Percentiles rank a stretch among this genome's conserved stretches.
phyloP scores from a whole-genome alignment of 495 filamentous ascomycete species.

The Lindgomyces ingoldianus region DNA sequence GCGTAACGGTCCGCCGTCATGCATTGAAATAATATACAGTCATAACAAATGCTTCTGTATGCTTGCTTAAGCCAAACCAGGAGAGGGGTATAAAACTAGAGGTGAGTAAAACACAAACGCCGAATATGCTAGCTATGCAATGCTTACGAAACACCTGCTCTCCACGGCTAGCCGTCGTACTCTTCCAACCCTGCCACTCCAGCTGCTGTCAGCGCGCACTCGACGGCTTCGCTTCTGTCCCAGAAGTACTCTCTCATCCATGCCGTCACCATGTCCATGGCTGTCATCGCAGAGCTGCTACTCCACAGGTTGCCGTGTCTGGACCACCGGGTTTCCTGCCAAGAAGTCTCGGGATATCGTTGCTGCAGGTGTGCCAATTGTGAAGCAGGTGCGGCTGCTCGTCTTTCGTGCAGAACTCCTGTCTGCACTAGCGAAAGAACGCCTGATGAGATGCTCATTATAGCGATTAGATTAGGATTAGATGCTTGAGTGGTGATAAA shows the following conservation, averaged over 20 bases:
- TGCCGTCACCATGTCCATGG: constrained; percentile 23
- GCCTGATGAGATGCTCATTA: constrained; percentile 29
- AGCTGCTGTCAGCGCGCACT: constrained; percentile 20
- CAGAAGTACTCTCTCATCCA: constrained; percentile 36
- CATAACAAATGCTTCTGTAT: neutral
- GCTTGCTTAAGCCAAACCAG: neutral
- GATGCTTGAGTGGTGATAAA: constrained; percentile 20
- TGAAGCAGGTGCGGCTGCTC: constrained; percentile 12
- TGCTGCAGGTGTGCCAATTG: constrained; percentile 13
- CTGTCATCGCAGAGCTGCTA: constrained; percentile 24
- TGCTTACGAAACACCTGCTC: neutral
- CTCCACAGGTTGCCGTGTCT: constrained; percentile 27
- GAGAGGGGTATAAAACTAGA: constrained; percentile 32
- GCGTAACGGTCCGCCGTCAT: neutral
- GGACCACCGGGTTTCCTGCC: constrained; percentile 21
- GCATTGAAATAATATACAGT: neutral
- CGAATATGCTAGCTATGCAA: neutral
- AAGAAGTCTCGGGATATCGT: constrained; percentile 19
- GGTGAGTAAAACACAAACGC: constrained; percentile 20
- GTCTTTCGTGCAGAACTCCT: constrained; percentile 17
- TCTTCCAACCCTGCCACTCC: constrained; percentile 19
- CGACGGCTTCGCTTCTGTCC: constrained; percentile 26
- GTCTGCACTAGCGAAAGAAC: constrained; percentile 21
- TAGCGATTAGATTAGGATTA: constrained; percentile 7
- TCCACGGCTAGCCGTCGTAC: constrained; percentile 3